phyloP scores from a whole-genome alignment of 1,139 yeast species.

The Pneumocystis oryctolagi region DNA sequence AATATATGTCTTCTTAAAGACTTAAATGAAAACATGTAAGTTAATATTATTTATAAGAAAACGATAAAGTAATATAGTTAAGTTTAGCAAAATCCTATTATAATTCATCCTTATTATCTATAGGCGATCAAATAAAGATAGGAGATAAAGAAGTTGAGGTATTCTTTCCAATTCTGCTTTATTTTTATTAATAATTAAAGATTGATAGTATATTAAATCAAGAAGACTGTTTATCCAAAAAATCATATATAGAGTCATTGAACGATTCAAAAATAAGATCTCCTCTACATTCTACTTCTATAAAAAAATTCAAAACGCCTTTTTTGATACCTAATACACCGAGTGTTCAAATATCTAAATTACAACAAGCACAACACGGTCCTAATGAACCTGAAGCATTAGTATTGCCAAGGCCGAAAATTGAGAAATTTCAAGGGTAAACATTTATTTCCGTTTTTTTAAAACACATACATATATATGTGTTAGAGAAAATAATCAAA shows the following conservation, averaged over 20 bases:
- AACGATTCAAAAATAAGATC: background rate
- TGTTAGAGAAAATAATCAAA: constrained; percentile 6
- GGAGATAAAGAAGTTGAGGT: constrained; percentile 44
- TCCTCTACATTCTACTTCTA: background rate
- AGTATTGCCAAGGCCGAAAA: constrained; percentile 31
- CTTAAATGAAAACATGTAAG: constrained; percentile 17
- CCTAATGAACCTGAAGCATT: constrained; percentile 30
- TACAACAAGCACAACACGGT: constrained; percentile 30
- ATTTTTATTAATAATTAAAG: background rate
- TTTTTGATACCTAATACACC: background rate
- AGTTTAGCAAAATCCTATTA: constrained; percentile 10
- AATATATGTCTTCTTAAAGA: constrained; percentile 17
- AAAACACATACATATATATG: constrained; percentile 7
- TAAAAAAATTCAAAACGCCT: background rate
- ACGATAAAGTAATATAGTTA: constrained; percentile 5
- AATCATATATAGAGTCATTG: background rate
- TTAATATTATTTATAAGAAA: background rate
- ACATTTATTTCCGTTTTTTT: constrained; percentile 11
- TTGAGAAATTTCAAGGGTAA: constrained; percentile 9
- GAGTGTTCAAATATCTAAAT: background rate
- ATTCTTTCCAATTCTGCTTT: constrained; percentile 27
- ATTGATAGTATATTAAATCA: background rate
- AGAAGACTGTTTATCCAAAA: background rate
- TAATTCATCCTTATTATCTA: constrained; percentile 18
- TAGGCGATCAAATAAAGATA: constrained; percentile 33